Evolutionary conservation across 805 yeast species (phyloP), one percentile per base, ranked within the genome.

Genomic region (Schizosaccharomyces octosporus): DNA sequence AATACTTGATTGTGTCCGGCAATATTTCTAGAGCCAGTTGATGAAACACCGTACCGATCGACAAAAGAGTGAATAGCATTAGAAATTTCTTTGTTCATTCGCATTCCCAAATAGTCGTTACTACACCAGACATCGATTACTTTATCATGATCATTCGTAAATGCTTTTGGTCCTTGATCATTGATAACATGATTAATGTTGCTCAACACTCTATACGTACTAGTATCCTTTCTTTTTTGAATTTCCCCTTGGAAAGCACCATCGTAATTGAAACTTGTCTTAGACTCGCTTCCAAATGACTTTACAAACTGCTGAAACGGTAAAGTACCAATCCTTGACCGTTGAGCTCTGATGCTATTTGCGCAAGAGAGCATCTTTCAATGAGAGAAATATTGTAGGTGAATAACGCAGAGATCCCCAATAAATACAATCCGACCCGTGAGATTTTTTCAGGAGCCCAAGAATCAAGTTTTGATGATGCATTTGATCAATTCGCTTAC

Each of bases 11-110:
- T 93, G 72, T 93, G 98, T 64, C 98, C 98, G 1, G 98, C 98
- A 71, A 93, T 93, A 74, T 93, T 93, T 70, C 98, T 80, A 59
- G 98, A 93, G 67, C 98, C 98, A 69, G 98, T 98, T 7, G 98
- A 95, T 67, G 98, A 98, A 4, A 95, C 85, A 68, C 98, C 98
- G 71, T 93, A 93, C 75, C 80, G 81, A 67, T 84, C 85, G 72
- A 93, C 78, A 19, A 95, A 82, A 59, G 76, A 71, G 67, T 84
- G 83, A 90, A 90, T 93, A 62, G 81, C 81, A 21, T 79, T 74
- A 63, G 87, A 74, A 57, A 90, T 90, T 64, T 78, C 75, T 64
- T 78, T 78, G 71, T 90, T 85, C 69, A 80, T 82, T 61, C 96
- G 90, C 93, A 93, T 86, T 11, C 97, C 97, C 64, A 93, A n/a